Conservation (phyloP, 108 stramenopile species). For the Schizochytrium sp. region DNA sequence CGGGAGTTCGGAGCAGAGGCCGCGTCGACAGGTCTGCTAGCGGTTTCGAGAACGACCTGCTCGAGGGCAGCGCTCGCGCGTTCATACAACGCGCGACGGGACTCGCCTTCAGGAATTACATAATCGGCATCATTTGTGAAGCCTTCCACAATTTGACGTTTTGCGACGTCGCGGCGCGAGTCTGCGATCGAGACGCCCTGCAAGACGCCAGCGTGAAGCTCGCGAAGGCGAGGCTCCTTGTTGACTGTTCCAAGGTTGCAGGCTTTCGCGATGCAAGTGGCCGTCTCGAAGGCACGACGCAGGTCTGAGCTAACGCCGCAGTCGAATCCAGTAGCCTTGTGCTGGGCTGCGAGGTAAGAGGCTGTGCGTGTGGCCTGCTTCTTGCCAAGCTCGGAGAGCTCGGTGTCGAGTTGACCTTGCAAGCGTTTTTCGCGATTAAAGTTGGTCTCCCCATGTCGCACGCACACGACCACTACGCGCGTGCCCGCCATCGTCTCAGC, state of each 20-base stretch:
- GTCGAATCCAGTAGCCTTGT: not conserved
- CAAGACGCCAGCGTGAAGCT: not conserved
- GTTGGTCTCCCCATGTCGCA: slow-evolving; percentile 6
- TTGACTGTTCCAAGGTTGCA: not conserved
- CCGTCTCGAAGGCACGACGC: not conserved
- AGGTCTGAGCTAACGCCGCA: not conserved
- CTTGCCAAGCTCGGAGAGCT: not conserved
- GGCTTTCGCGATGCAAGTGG: not conserved
- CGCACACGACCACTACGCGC: not conserved
- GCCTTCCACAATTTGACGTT: not conserved
- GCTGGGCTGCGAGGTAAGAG: not conserved
- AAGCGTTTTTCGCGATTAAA: not conserved
- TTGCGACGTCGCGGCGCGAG: not conserved
- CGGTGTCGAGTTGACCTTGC: slow-evolving; percentile 13
- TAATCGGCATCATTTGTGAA: not conserved
- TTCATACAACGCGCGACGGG: not conserved
- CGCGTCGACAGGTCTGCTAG: not conserved
- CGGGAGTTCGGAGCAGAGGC: not conserved
- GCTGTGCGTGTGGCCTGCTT: not conserved
- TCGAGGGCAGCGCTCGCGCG: not conserved
- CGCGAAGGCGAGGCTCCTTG: not conserved
- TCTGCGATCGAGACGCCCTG: not conserved
- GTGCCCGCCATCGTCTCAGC: not conserved
- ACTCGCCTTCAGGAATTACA: not conserved
- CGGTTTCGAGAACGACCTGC: not conserved